Conservation (phyloP, 768 basidiomycete genomes). For the Atractiella rhizophila region DNA sequence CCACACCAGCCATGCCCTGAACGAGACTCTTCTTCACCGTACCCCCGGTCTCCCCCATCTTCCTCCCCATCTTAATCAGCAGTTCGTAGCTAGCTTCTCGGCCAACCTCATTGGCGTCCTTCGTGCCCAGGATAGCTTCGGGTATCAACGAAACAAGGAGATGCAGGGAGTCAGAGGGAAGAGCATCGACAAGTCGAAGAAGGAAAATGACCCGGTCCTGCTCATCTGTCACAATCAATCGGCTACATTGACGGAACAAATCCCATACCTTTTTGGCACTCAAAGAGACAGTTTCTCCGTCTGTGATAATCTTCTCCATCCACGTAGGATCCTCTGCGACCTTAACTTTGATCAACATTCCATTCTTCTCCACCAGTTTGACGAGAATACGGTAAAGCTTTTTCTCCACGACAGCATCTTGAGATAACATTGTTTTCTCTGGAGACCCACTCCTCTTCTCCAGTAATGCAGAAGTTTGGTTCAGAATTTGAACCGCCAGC, state of each 20-base stretch:
- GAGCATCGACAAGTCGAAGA: slow-evolving; percentile 36
- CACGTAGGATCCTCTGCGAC: no score
- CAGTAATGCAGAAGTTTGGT: slow-evolving; percentile 37
- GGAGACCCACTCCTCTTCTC: slow-evolving; percentile 45
- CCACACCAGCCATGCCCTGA: slow-evolving; percentile 43
- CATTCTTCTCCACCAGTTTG: slow-evolving; percentile 31
- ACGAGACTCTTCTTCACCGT: slow-evolving; percentile 48
- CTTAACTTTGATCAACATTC: slow-evolving; percentile 31
- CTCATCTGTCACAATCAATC: background rate
- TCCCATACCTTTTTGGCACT: slow-evolving; percentile 58
- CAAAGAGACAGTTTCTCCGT: slow-evolving; percentile 38
- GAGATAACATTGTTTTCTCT: slow-evolving; percentile 42
- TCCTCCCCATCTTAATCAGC: slow-evolving; percentile 68
- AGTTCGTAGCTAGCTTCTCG: slow-evolving; percentile 70
- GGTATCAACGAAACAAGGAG: slow-evolving; percentile 70
- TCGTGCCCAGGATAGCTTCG: slow-evolving; percentile 81
- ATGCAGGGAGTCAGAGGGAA: slow-evolving; percentile 49
- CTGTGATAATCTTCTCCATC: slow-evolving; percentile 41
- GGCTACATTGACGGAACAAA: background rate
- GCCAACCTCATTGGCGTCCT: slow-evolving; percentile 85
- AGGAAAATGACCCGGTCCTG: slow-evolving; percentile 67
- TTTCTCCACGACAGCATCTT: slow-evolving; percentile 78
- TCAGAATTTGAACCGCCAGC: slow-evolving; percentile 53
- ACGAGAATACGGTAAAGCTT: slow-evolving; percentile 72
- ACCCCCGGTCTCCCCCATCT: slow-evolving; percentile 73